Conservation (phyloP, 1,139 yeast genomes). For the Yamadazyma sp. region DNA sequence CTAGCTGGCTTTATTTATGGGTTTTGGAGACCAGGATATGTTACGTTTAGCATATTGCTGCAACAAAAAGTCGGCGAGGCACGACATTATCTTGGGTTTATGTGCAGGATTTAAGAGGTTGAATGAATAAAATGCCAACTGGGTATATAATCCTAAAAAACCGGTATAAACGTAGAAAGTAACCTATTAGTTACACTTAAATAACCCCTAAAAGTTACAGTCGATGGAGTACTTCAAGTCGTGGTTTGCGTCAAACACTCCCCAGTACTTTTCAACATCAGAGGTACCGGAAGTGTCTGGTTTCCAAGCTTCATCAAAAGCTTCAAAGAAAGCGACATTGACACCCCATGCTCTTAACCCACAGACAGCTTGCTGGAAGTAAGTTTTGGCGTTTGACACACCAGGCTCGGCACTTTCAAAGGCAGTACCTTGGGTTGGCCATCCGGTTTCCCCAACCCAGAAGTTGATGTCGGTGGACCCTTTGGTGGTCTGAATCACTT, state of each 20-base stretch:
- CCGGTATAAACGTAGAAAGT: constrained; percentile 2
- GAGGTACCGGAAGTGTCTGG: constrained; percentile 83
- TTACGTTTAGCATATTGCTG: neutral
- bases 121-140: too few relatives aligned
- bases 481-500: constrained; percentile 78
- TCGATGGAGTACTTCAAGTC: constrained; percentile 56
- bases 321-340: constrained; percentile 90
- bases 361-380: constrained; percentile 87
- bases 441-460: constrained; percentile 99
- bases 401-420: constrained; percentile 66
- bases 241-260: constrained; percentile 67
- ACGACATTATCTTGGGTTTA: too few relatives aligned
- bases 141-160: constrained; percentile 4
- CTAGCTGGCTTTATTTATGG: neutral
- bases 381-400: constrained; percentile 68
- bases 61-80: too few relatives aligned
- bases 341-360: constrained; percentile 95
- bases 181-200: too few relatives aligned
- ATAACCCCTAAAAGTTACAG: constrained; percentile 59
- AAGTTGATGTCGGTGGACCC: constrained; percentile 81
- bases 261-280: constrained; percentile 92
- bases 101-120: too few relatives aligned
- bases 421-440: constrained; percentile 89
- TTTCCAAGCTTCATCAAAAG: constrained; percentile 95
- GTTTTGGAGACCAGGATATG: neutral